These are phyloP conservation scores for Parietaria judaica DNA, from an alignment of 306 rosid species.

Conservation along the genomic window DNA sequence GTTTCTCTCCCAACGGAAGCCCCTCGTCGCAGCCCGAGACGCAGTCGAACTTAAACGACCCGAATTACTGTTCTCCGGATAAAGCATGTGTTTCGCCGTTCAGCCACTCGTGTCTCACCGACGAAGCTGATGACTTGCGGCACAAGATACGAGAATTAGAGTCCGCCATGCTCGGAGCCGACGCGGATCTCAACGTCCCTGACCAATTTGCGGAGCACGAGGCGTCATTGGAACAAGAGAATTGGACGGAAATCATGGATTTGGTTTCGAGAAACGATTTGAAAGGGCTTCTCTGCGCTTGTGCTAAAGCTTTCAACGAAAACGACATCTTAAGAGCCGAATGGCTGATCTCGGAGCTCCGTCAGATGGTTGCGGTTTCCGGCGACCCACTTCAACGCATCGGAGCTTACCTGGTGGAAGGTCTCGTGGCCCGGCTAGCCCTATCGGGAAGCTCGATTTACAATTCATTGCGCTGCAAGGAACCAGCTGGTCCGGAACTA, in stretches of 20 bases:
- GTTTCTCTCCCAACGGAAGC: constrained; percentile 48
- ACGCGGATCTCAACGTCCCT: constrained; percentile 30
- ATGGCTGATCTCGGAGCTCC: constrained; percentile 58
- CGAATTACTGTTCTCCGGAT: constrained; percentile 34
- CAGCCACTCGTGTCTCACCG: constrained; percentile 44
- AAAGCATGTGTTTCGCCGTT: constrained; percentile 39
- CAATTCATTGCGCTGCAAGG: constrained; percentile 70
- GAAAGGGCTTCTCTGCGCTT: constrained; percentile 60
- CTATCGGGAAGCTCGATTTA: constrained; percentile 79
- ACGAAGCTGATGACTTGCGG: constrained; percentile 45
- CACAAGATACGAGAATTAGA: constrained; percentile 81
- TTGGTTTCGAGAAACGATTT: constrained; percentile 56
- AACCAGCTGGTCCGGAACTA: constrained; percentile 59
- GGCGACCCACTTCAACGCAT: constrained; percentile 75
- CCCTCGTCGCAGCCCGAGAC: constrained; percentile 49
- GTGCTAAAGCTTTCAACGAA: constrained; percentile 59
- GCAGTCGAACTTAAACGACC: constrained; percentile 22
- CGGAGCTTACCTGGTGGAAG: constrained; percentile 86
- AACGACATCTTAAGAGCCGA: constrained; percentile 49
- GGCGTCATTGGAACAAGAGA: constrained; percentile 33
- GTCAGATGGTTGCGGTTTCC: constrained; percentile 63
- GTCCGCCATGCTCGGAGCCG: constrained; percentile 68
- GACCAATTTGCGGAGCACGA: constrained; percentile 24
- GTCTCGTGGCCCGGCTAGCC: constrained; percentile 73
- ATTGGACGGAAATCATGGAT: constrained; percentile 48